Base-by-base conservation (phyloP, 169 alveolate species). In the Ichthyophthirius multifiliis region DNA sequence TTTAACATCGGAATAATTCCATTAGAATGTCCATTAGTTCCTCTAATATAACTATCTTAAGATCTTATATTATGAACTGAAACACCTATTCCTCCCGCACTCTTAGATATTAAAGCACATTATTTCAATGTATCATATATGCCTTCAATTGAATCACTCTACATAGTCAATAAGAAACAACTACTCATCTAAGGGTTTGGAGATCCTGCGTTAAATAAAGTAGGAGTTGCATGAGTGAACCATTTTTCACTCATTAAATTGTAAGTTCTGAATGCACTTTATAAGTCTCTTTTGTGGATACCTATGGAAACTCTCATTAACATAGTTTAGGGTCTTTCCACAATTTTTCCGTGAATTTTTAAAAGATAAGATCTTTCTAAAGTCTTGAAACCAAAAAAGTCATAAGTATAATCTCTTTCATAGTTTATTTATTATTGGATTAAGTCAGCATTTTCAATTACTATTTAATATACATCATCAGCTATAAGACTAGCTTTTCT, bases 161-260 rank as follows among this genome's bases (percentile, higher is more conserved):
- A 83, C 98, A 97, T 96, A 41, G 93, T 92, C 20, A 98, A 88
- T 27, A 98, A 86, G 91, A 98, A 98, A 89, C 99, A 98, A 67
- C 98, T 94, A 73, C 98, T 93, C 99, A 98, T 97, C 76, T 98
- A 97, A 3, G 99, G 99, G 41, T 95, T 90, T 1, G 97, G 98
- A 0, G 99, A 97, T 2, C 99, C 99, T 3, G 99, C 86, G 85
- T 98, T 98, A 87, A 98, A 98, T 39, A 98, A 94, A 10, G 99
- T 98, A 16, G 99, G 99, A 6, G 99, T 97, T 10, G 99, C 99
- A 85, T 98, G 99, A 4, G 99, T 98, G 90, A 98, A 98, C 94
- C 95, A 96, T 81, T 95, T 96, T 67, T 93, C 95, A 43, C 99
- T 94, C 99, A 98, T 95, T 64, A 98, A 85, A 81, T 98, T 96